Evolutionary conservation across 225 moss, liverwort and hornwort genomes (phyloP).

Genomic region (Neckera pumila): DNA sequence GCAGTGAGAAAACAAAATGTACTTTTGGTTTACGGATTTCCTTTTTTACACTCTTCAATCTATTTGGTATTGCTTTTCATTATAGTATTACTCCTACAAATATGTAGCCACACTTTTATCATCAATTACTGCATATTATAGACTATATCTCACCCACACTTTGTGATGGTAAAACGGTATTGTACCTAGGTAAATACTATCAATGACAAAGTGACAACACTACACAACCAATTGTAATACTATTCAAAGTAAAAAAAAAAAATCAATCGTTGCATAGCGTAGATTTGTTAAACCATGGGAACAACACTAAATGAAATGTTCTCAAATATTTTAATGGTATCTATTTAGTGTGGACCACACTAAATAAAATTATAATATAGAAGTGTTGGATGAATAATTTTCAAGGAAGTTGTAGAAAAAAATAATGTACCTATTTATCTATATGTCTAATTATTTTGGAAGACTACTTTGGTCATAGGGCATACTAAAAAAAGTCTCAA

Average conservation of each 20-base stretch:
- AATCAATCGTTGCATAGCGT: too few species aligned
- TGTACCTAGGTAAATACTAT: not conserved
- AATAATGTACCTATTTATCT: fast-evolving
- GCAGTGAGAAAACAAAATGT: not conserved
- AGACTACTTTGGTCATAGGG: not conserved
- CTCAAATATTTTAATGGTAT: not conserved
- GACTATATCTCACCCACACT: fast-evolving
- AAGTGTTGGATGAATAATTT: not conserved
- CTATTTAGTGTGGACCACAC: fast-evolving
- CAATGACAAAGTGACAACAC: not conserved
- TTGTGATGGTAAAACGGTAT: not conserved
- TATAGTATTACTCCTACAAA: not conserved
- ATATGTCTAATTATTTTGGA: fast-evolving
- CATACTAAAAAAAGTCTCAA: too few species aligned
- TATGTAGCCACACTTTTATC: fast-evolving
- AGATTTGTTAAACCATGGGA: too few species aligned
- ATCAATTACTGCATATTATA: too few species aligned
- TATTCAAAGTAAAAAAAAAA: too few species aligned
- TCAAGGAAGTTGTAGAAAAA: not conserved
- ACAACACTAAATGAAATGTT: too few species aligned
- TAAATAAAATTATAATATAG: not conserved
- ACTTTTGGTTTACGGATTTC: fast-evolving
- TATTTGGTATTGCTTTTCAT: not conserved
- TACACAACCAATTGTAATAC: not conserved
- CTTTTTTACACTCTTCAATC: not conserved